Conservation (phyloP, 1,284 basidiomycete species). For the Irpex sp. region DNA sequence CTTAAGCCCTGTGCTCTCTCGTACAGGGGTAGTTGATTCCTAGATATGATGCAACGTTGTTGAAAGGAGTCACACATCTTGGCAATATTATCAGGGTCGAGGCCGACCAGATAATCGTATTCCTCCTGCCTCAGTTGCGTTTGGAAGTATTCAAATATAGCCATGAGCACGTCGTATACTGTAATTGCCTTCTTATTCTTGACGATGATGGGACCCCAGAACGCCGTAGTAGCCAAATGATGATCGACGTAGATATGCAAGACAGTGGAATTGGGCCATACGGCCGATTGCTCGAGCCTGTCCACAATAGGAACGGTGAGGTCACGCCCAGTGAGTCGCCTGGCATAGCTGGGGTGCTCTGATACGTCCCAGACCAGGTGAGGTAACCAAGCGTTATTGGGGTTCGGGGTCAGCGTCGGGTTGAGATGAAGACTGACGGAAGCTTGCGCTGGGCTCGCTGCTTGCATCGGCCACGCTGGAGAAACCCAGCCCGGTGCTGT, state of each 20-base stretch:
- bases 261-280: neutral
- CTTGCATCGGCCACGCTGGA: neutral
- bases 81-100: neutral
- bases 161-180: neutral
- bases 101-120: neutral
- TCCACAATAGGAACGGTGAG: neutral
- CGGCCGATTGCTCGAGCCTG: neutral
- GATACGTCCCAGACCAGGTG: slow-evolving; percentile 5
- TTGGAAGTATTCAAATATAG: slow-evolving; percentile 2
- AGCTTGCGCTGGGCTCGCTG: neutral
- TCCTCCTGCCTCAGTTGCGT: neutral
- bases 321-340: slow-evolving; percentile 3
- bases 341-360: neutral
- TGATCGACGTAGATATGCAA: slow-evolving; percentile 3
- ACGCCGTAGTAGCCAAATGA: neutral
- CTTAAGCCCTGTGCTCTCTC: slow-evolving; percentile 2
- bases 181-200: neutral
- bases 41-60: neutral
- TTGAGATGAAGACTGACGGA: neutral
- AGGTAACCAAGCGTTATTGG: neutral
- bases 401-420: slow-evolving; percentile 3
- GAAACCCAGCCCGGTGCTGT: neutral
- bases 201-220: slow-evolving; percentile 6
- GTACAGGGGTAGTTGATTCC: neutral
- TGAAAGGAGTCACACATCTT: neutral